Percentiles rank a stretch among this genome's conserved stretches.
These are phyloP conservation scores for Stentor coeruleus DNA, from an alignment of 73 alveolate genomes.

Conservation along the genomic window DNA sequence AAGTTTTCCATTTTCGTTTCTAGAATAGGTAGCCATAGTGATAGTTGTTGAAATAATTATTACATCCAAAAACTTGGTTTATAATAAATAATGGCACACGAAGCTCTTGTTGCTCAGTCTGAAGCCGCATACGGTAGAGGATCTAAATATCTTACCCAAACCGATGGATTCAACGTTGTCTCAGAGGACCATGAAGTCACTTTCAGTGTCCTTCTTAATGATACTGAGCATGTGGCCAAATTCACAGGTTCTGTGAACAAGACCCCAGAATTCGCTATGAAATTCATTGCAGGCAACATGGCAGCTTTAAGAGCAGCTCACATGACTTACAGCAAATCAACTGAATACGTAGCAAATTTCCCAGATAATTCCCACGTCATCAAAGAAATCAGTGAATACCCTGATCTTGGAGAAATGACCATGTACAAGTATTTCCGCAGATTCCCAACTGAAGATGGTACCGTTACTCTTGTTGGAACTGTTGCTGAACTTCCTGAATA, in stretches of 20 bases:
- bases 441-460: not conserved
- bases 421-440: not conserved
- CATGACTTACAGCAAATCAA: not conserved
- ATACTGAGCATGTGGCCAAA: not conserved
- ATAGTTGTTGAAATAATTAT: no score
- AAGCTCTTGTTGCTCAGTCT: no score
- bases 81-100: no score
- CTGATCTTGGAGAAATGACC: not conserved
- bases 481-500: not conserved
- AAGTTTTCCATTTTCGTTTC: no score
- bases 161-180: no score
- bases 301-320: not conserved
- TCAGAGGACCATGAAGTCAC: no score
- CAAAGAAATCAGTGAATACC: not conserved
- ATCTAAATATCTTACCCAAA: no score
- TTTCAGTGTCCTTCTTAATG: no score
- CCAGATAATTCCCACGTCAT: not conserved
- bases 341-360: not conserved
- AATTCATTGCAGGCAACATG: not conserved
- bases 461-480: not conserved
- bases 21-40: no score
- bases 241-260: not conserved
- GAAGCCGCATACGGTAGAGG: no score
- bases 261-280: not conserved
- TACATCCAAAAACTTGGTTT: no score